Percentiles rank a stretch among this genome's conserved stretches.
Conservation (phyloP, 2,329 filamentous ascomycete genomes). For the Nigrograna mackinnonii region DNA sequence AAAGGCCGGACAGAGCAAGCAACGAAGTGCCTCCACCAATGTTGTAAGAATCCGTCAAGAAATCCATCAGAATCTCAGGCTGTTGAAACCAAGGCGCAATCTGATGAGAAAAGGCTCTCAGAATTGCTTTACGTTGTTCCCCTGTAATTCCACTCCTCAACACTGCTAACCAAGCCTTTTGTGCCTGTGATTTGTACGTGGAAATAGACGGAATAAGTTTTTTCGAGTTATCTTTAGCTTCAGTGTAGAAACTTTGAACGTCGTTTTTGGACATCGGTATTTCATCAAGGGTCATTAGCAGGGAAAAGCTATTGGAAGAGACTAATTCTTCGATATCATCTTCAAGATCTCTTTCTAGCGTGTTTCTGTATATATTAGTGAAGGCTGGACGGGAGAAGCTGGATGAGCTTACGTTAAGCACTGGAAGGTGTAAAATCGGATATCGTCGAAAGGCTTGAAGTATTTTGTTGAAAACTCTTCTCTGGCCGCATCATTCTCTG, state of each 20-base stretch:
- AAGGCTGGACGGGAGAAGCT: neutral
- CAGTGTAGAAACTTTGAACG: constrained; percentile 69
- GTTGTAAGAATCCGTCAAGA: constrained; percentile 92
- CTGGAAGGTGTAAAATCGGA: constrained; percentile 81
- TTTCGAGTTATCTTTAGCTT: constrained; percentile 67
- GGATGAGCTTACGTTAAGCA: constrained; percentile 65
- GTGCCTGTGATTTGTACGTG: constrained; percentile 77
- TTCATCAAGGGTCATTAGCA: constrained; percentile 70
- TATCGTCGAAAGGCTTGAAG: constrained; percentile 78
- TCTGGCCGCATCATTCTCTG: constrained; percentile 62
- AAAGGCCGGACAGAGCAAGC: constrained; percentile 87
- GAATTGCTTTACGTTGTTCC: constrained; percentile 76
- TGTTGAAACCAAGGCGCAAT: constrained; percentile 90
- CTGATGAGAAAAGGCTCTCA: constrained; percentile 73
- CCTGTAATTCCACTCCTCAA: constrained; percentile 69
- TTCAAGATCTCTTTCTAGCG: constrained; percentile 34
- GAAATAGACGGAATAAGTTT: constrained; percentile 63
- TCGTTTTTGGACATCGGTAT: constrained; percentile 70
- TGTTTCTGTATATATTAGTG: constrained; percentile 10
- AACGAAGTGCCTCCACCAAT: constrained; percentile 84
- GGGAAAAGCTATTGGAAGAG: constrained; percentile 59
- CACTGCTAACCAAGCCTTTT: constrained; percentile 84
- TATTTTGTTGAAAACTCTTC: constrained; percentile 78
- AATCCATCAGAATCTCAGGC: constrained; percentile 91
- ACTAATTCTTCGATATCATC: constrained; percentile 22